A percentile compares a stretch with the other conserved stretches of the same genome.
phyloP scores from a whole-genome alignment of 75 land plant genomes.

The Cupressus sempervirens region DNA sequence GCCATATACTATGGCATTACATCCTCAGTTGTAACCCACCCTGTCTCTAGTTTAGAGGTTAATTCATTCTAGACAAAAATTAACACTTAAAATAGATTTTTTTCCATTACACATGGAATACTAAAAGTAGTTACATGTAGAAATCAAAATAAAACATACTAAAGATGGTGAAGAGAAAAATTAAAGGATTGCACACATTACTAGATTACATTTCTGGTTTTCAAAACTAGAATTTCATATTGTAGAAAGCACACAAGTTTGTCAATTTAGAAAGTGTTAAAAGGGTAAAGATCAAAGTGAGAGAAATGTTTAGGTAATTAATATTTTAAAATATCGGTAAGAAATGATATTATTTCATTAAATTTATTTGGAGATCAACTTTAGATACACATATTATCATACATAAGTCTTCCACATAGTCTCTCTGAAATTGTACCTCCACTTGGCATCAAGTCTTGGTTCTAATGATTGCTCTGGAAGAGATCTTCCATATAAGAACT shows the following conservation, averaged over 20 bases:
- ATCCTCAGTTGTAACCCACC: background rate
- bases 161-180: background rate
- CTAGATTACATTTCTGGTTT: background rate
- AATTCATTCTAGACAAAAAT: background rate
- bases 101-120: background rate
- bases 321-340: background rate
- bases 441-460: too few species aligned
- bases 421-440: too few species aligned
- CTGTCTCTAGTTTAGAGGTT: background rate
- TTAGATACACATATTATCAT: too few species aligned
- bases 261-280: conserved; percentile 1
- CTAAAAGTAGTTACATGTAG: background rate
- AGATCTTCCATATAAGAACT: too few species aligned
- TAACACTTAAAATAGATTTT: background rate
- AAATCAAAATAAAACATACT: background rate
- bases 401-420: too few species aligned
- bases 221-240: background rate
- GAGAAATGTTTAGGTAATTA: background rate
- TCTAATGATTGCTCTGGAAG: too few species aligned
- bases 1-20: too few species aligned
- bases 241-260: background rate
- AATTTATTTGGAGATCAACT: too few species aligned
- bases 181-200: background rate
- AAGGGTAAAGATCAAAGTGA: background rate
- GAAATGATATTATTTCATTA: background rate